Percentiles rank a stretch among this genome's conserved stretches.
phyloP scores from a whole-genome alignment of 1,284 basidiomycete genomes.

The Thecaphora thlaspeos region DNA sequence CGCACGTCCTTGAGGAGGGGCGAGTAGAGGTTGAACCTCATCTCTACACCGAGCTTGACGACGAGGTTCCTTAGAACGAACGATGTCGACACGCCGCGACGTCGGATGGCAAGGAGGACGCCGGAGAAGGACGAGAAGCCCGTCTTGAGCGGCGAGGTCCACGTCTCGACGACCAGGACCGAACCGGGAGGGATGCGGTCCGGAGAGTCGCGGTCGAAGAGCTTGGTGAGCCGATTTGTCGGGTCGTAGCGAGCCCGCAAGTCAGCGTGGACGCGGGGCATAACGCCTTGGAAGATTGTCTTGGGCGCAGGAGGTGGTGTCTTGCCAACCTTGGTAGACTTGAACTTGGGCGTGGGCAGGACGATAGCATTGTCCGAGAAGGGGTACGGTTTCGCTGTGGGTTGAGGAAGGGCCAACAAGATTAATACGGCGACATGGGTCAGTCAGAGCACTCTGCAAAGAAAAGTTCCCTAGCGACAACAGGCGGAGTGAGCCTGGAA shows the following conservation, averaged over 20 bases:
- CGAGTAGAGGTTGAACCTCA: slow-evolving; percentile 52
- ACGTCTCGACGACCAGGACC: slow-evolving; percentile 53
- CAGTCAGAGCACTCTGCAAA: too few relatives aligned
- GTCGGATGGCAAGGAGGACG: slow-evolving; percentile 50
- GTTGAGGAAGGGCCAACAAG: too few relatives aligned
- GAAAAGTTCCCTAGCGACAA: too few relatives aligned
- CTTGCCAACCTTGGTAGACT: slow-evolving; percentile 22
- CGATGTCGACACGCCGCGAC: slow-evolving; percentile 49
- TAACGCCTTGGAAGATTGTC: slow-evolving; percentile 34
- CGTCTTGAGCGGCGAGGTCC: slow-evolving; percentile 40
- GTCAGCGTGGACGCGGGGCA: slow-evolving; percentile 44
- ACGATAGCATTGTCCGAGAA: slow-evolving; percentile 41
- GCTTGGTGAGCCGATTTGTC: slow-evolving; percentile 39
- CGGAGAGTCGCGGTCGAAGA: slow-evolving; percentile 47
- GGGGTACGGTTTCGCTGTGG: slow-evolving; percentile 12
- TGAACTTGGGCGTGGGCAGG: slow-evolving; percentile 18
- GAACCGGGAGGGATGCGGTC: slow-evolving; percentile 50
- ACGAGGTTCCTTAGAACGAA: slow-evolving; percentile 55
- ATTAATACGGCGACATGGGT: too few relatives aligned
- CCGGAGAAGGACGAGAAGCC: slow-evolving; percentile 51
- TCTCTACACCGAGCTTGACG: slow-evolving; percentile 56
- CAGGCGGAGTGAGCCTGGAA: too few relatives aligned
- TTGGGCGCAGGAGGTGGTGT: slow-evolving; percentile 34
- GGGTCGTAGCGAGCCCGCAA: slow-evolving; percentile 48
- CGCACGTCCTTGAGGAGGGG: slow-evolving; percentile 54